Evolutionary conservation across 2,329 filamentous ascomycete genomes (phyloP), one percentile per base, ranked within the genome.

Genomic region (Aspergillus alliaceus): DNA sequence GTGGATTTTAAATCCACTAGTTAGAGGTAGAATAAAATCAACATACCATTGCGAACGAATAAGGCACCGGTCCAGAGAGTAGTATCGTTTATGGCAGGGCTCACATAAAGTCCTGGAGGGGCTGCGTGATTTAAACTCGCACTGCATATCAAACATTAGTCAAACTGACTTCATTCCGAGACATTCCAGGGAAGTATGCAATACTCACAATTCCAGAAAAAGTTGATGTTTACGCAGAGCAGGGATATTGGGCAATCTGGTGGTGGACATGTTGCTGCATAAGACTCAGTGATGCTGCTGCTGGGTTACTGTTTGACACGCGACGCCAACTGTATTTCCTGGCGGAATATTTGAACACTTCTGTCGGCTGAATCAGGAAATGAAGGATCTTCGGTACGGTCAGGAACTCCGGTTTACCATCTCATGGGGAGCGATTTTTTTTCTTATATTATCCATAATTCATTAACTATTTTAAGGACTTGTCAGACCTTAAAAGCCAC

Each of bases 31-130:
- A 11, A n/a, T 20, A 7, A 31, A 4, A 8, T 4, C 35, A 22
- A 53, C 62, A 64, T 79, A 95, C 93, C 93, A 80, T 90, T 88
- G 56, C 91, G 89, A 60, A 96, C 86, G 72, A 98, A 98, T 27
- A 98, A 81, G 20, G 96, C 90, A n/a, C 91, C 93, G 31, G 88
- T 89, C 93, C 93, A 98, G 49, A 92, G 78, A 15, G 86, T 86
- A 18, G 90, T 86, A 69, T 96, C 89, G 24, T 89, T 90, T 0
- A 91, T 90, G 27, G 89, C 90, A 58, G 96, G 83, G 72, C 85
- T 90, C 75, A 97, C 85, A 76, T 95, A 97, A 60, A 97, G 83
- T 53, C 95, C 93, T 56, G 91, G 86, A 2, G 93, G 93, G 72
- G 90, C 92, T 58, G 88, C 87, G 77, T 90, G 85, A 74, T 90